A percentile compares a stretch with the other conserved stretches of the same genome.
Evolutionary conservation across 306 rosid genomes (phyloP).

Genomic region (Prosopis cineraria): DNA sequence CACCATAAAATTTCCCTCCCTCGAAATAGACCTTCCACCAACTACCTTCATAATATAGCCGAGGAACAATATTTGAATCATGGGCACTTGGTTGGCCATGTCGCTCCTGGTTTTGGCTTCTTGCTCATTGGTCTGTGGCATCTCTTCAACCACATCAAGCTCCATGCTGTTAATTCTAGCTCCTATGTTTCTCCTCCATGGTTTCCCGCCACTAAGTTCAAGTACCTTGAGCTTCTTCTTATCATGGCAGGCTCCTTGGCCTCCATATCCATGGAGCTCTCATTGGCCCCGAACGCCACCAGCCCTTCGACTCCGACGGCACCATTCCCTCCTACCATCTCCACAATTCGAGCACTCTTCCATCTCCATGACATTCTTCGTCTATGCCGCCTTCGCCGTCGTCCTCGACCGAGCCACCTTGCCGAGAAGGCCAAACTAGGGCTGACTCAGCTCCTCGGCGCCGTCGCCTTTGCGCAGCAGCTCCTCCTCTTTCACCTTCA

Average conservation of each 20-base stretch:
- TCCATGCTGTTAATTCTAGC: conserved; percentile 47
- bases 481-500: conserved; percentile 76
- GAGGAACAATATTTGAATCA: not conserved
- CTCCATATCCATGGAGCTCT: conserved; percentile 80
- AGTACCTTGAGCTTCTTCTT: conserved; percentile 58
- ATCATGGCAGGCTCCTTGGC: conserved; percentile 52
- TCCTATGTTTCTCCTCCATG: conserved; percentile 56
- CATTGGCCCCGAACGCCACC: conserved; percentile 67
- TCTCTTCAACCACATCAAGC: conserved; percentile 75
- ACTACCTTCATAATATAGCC: too few species aligned
- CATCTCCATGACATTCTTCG: conserved; percentile 62
- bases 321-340: conserved; percentile 87
- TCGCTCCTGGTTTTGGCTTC: conserved; percentile 83
- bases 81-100: conserved; percentile 88
- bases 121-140: conserved; percentile 81
- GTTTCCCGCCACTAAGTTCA: conserved; percentile 63
- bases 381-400: conserved; percentile 56
- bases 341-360: conserved; percentile 80
- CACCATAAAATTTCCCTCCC: not conserved
- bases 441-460: conserved; percentile 59
- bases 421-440: conserved; percentile 12
- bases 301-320: conserved; percentile 68
- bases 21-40: not conserved
- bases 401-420: conserved; percentile 45
- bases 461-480: conserved; percentile 69